Evolutionary conservation across 202 grass and related monocot species (phyloP).

Genomic region (Bolboschoenoplectus hybrid): DNA sequence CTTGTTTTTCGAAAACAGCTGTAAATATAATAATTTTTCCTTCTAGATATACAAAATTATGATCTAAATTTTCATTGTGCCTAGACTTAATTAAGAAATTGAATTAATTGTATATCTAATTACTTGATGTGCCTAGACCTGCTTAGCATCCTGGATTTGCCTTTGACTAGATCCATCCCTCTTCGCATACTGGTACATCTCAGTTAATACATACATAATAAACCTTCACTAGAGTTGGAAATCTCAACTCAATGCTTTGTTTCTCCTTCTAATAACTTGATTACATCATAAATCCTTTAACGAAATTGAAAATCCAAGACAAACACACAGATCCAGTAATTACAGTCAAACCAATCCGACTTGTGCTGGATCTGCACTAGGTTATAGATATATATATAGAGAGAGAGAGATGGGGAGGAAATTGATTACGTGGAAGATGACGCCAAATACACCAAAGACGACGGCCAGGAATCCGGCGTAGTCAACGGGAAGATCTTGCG

Average conservation of each 20-base stretch:
- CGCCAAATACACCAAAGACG: constrained; percentile 75
- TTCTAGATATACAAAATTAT: too few relatives aligned
- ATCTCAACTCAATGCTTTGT: background rate
- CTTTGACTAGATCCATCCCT: background rate
- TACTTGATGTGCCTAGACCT: too few relatives aligned
- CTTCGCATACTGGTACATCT: background rate
- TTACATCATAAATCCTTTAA: background rate
- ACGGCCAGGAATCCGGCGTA: constrained; percentile 94
- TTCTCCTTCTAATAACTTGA: background rate
- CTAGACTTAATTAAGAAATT: too few relatives aligned
- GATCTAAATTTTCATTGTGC: too few relatives aligned
- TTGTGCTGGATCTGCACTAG: background rate
- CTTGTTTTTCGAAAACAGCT: too few relatives aligned
- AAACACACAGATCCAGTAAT: background rate
- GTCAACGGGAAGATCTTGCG: constrained; percentile 89
- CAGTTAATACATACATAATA: background rate
- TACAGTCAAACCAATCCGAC: background rate
- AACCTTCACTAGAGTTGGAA: background rate
- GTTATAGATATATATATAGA: background rate
- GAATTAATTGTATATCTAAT: too few relatives aligned
- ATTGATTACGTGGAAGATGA: constrained; percentile 78
- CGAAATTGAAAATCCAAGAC: background rate
- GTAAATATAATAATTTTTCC: too few relatives aligned
- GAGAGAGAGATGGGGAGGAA: background rate
- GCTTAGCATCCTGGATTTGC: too few relatives aligned